Evolutionary conservation across 805 yeast species (phyloP).

Genomic region (Alloascoidea africana): DNA sequence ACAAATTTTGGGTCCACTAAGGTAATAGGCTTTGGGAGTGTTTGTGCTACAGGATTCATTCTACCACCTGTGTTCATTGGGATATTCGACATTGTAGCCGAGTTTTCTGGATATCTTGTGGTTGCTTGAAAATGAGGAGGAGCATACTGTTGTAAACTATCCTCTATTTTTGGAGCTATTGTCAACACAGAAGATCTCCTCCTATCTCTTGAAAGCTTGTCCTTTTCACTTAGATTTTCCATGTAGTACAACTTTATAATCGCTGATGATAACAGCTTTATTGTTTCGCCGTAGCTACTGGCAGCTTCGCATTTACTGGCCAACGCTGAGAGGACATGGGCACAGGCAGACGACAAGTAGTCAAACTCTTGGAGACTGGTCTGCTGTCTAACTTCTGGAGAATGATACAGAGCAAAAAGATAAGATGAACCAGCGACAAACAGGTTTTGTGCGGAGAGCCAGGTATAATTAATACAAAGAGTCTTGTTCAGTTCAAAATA

Average conservation of each 20-base stretch:
- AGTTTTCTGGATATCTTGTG: too few species aligned
- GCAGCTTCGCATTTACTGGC: constrained; percentile 59
- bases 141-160: too few species aligned
- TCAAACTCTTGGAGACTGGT: constrained; percentile 36
- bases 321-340: constrained; percentile 37
- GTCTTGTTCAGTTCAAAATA: constrained; percentile 43
- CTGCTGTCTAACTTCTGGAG: constrained; percentile 32
- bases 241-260: constrained; percentile 36
- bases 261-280: constrained; percentile 48
- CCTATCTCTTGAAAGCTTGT: too few species aligned
- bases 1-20: too few species aligned
- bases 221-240: constrained; percentile 9
- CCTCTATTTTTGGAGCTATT: too few species aligned
- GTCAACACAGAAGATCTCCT: too few species aligned
- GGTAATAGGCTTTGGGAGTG: too few species aligned
- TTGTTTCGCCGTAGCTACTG: constrained; percentile 40
- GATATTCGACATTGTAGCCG: too few species aligned
- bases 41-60: too few species aligned
- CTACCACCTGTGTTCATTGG: too few species aligned
- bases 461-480: constrained; percentile 62
- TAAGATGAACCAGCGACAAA: constrained; percentile 85
- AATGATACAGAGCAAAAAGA: constrained; percentile 60
- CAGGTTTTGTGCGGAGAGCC: constrained; percentile 86
- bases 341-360: constrained; percentile 29
- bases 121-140: too few species aligned